Base-by-base conservation (phyloP, 768 basidiomycete species). In the Phlebiopsis flavidoalba region DNA sequence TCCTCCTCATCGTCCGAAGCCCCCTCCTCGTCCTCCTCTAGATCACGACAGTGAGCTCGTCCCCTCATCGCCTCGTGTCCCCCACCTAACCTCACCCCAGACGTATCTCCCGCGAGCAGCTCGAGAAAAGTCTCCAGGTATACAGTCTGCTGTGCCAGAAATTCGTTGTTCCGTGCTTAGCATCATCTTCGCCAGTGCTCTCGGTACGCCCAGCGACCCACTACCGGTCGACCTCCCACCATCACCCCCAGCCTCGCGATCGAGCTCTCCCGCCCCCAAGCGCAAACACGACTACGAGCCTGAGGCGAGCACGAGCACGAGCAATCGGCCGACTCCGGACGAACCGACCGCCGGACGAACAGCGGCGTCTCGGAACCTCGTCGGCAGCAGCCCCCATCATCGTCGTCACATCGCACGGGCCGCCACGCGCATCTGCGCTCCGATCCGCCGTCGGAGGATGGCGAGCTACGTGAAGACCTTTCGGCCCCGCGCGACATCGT, bases 221-320 rank as follows among this genome's bases (percentile, higher is more conserved):
- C 77, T 80, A 55, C 77, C 80, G 59, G 73, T 77, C 63, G 72
- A 76, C 57, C 67, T 80, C 53, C 79, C 78, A 51, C 75, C 76
- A 61, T 77, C 80, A 68, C 76, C 81, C 59, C 77, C 79, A 26
- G 70, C 73, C 33, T 78, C 80, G 66, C 74, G 77, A 65, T 68
- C 70, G 65, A 67, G 75, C 70, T 80, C 80, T 63, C 78, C 76
- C 48, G 68, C 70, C 5, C 62, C 58, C 66, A 80, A 81, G 67
- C 77, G 79, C 60, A 79, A 77, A 65, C 69, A 53, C 60, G 70
- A 70, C 48, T 58, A 63, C 31, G 37, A 67, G 0, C 63, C 67
- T n/a, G 71, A 77, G 43, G 47, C 64, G 10, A 67, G 70, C 7
- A 62, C 65, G n/a, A 61, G 60, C 52, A n/a, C n/a, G n/a, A n/a